Evolutionary conservation across 2,329 filamentous ascomycete species (phyloP).

Genomic region (Colletotrichum australisinense): DNA sequence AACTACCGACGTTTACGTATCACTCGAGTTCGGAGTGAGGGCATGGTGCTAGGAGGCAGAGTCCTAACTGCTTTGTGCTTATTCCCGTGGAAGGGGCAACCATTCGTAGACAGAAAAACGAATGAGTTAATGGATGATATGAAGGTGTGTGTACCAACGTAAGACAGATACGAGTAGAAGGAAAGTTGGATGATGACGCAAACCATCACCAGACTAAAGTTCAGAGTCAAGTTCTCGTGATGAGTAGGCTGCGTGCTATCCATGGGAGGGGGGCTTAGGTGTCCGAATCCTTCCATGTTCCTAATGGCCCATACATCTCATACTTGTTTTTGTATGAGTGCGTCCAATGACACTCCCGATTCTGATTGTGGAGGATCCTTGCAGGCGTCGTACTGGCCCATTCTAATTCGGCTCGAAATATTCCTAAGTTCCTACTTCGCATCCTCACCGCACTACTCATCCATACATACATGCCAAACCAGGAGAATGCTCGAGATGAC

Average conservation of each 20-base stretch:
- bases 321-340: not conserved
- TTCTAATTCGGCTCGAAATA: conserved; percentile 19
- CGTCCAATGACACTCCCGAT: not conserved
- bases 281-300: not conserved
- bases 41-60: not conserved
- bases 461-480: not conserved
- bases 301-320: not conserved
- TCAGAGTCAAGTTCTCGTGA: not conserved
- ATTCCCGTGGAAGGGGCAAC: not conserved
- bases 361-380: not conserved
- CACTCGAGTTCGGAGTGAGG: not conserved
- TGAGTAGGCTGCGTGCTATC: not conserved
- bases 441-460: not conserved
- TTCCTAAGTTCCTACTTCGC: conserved; percentile 2
- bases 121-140: not conserved
- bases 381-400: not conserved
- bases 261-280: not conserved
- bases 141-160: fast-evolving
- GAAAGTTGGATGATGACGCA: not conserved
- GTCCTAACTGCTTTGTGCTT: not conserved
- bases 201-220: not conserved
- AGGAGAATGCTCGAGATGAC: not conserved
- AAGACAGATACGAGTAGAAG: too few species aligned
- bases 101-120: not conserved
- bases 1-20: conserved; percentile 16